These are phyloP conservation scores for Limonium bicolor DNA, from an alignment of 148 eudicot genomes.

Conservation along the genomic window DNA sequence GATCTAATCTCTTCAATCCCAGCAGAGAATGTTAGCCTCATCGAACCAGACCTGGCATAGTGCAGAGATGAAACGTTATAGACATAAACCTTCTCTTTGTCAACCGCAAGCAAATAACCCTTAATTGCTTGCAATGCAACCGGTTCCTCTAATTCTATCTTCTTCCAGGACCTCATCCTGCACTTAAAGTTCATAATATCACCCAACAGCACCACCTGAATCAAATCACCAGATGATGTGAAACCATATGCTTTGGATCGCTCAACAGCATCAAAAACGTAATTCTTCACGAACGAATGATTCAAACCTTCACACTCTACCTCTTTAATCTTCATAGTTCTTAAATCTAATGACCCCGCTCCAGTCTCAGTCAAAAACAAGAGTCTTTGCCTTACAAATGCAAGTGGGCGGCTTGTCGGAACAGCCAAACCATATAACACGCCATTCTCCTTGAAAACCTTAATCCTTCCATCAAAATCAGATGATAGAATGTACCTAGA, in stretches of 20 bases:
- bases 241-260: constrained; percentile 82
- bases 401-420: constrained; percentile 61
- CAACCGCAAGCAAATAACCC: constrained; percentile 56
- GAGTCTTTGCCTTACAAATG: constrained; percentile 75
- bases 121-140: constrained; percentile 63
- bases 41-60: constrained; percentile 54
- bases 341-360: constrained; percentile 88
- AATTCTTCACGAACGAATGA: constrained; percentile 35
- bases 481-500: constrained; percentile 57
- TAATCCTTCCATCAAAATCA: constrained; percentile 45
- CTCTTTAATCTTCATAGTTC: constrained; percentile 80
- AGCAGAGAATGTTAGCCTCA: constrained; percentile 59
- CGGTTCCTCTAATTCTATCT: constrained; percentile 47
- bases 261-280: constrained; percentile 74
- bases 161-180: constrained; percentile 79
- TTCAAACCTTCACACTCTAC: constrained; percentile 82
- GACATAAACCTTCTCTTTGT: constrained; percentile 51
- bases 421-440: constrained; percentile 45
- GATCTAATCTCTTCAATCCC: constrained; percentile 55
- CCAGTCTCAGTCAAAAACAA: constrained; percentile 83
- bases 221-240: constrained; percentile 65
- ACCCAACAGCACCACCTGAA: constrained; percentile 64
- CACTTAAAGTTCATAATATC: constrained; percentile 87
- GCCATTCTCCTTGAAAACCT: constrained; percentile 64
- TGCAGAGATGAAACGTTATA: constrained; percentile 76